Percentiles rank a stretch among this genome's conserved stretches.
phyloP scores from a whole-genome alignment of 495 filamentous ascomycete species.

The Aspergillus kassunensis region DNA sequence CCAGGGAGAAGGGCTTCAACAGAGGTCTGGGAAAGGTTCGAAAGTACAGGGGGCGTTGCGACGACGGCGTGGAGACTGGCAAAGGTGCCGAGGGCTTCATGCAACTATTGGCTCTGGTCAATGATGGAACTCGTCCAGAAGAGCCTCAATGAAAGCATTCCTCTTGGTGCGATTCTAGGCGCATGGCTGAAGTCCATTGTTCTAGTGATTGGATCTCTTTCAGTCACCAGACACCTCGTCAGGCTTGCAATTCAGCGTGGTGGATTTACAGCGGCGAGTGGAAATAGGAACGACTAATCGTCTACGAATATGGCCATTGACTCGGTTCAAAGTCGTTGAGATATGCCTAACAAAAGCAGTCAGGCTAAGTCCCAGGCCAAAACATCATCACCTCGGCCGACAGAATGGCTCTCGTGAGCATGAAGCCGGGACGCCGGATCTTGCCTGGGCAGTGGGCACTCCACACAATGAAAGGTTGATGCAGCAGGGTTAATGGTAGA shows the following conservation, averaged over 20 bases:
- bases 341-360: no score
- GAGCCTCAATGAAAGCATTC: not conserved
- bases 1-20: slow-evolving; percentile 44
- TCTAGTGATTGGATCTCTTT: not conserved
- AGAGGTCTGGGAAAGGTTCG: slow-evolving; percentile 39
- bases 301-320: no score
- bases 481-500: no score
- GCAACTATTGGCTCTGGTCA: slow-evolving; percentile 38
- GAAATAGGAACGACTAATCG: no score
- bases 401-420: no score
- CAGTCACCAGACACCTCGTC: not conserved
- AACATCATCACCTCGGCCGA: no score
- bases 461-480: no score
- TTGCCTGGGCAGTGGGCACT: no score
- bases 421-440: no score
- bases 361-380: no score
- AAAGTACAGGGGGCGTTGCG: slow-evolving; percentile 36
- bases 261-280: no score
- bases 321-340: no score
- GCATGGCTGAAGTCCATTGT: not conserved
- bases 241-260: not conserved
- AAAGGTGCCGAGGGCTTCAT: slow-evolving; percentile 36
- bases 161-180: not conserved
- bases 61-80: slow-evolving; percentile 35
- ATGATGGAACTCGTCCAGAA: slow-evolving; percentile 15